A percentile compares a stretch with the other conserved stretches of the same genome.
These are phyloP conservation scores for Dryas drummondii DNA, from an alignment of 306 rosid genomes.

Conservation along the genomic window DNA sequence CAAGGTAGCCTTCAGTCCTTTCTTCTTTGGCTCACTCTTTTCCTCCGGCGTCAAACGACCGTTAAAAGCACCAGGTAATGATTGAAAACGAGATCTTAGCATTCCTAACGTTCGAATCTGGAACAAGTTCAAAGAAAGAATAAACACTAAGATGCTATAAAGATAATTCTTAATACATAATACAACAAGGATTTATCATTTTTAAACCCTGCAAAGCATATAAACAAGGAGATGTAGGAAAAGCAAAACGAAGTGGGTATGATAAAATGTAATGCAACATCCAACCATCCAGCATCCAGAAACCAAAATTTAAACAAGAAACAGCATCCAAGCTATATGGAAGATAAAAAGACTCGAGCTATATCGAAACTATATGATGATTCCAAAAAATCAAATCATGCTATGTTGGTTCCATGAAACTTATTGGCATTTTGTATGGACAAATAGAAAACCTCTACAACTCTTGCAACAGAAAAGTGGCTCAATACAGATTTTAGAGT, in stretches of 20 bases:
- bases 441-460: background rate
- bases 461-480: background rate
- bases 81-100: constrained; percentile 90
- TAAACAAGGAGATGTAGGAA: background rate
- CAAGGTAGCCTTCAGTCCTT: constrained; percentile 81
- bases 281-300: background rate
- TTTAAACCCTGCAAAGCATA: background rate
- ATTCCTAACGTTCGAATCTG: constrained; percentile 97
- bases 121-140: constrained; percentile 31
- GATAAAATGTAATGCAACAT: background rate
- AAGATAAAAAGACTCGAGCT: background rate
- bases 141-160: background rate
- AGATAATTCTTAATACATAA: background rate
- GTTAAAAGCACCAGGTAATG: constrained; percentile 89
- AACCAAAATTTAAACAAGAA: background rate
- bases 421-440: background rate
- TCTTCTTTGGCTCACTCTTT: constrained; percentile 73
- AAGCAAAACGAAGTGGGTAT: background rate
- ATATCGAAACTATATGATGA: background rate
- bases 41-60: constrained; percentile 77
- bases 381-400: background rate
- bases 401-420: background rate
- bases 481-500: background rate
- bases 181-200: background rate
- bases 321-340: background rate